These are phyloP conservation scores for Sorghum bicolor DNA, from an alignment of 176 grass and related monocot species.

Conservation along the genomic window Sorghum_bicolor_NCBIv3 NC_012873.2:8918001-8918500, in stretches of 20 bases:
- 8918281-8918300: slow-evolving; percentile 21
- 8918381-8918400: slow-evolving; percentile 31
- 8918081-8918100: slow-evolving; percentile 22
- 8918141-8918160: slow-evolving; percentile 23
- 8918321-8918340: not conserved
- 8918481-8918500: not conserved
- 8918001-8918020: slow-evolving; percentile 31
- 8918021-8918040: slow-evolving; percentile 53
- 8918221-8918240: slow-evolving; percentile 4
- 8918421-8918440: slow-evolving; percentile 28
- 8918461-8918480: slow-evolving; percentile 70
- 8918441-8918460: slow-evolving; percentile 65
- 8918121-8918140: slow-evolving; percentile 45
- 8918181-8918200: slow-evolving; percentile 43
- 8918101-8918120: slow-evolving; percentile 67
- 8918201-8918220: not conserved
- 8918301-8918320: not conserved
- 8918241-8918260: not conserved
- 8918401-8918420: slow-evolving; percentile 39
- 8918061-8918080: slow-evolving; percentile 45
- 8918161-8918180: slow-evolving; percentile 35
- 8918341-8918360: not conserved
- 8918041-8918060: slow-evolving; percentile 53
- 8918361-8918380: slow-evolving; percentile 40
- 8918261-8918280: slow-evolving; percentile 18